Base-by-base conservation (phyloP, 768 basidiomycete species). In the Strobilomyces confusus region DNA sequence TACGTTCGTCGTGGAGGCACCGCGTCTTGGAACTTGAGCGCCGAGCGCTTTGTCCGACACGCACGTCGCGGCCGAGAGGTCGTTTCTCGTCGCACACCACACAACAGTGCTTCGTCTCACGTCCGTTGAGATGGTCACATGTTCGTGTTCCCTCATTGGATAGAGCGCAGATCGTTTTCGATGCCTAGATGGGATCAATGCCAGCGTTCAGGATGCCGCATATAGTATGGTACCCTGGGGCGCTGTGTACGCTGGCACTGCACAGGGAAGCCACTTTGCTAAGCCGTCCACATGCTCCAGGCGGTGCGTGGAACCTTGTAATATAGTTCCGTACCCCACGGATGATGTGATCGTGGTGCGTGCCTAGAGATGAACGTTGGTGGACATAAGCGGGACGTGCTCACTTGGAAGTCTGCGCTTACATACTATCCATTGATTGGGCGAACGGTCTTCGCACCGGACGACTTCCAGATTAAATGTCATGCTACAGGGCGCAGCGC, bases 101-200 rank as follows among this genome's bases (percentile, higher is more conserved):
- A n/a, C n/a, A 29, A 29, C 9, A 6, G 29, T 29, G 29, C 4
- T 29, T 29, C 7, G 29, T 9, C 29, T 6, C n/a, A n/a, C n/a
- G n/a, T n/a, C n/a, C n/a, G n/a, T n/a, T 29, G 29, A 29, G 29
- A 29, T 29, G 29, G 29, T 29, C 29, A 29, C 9, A 29, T 29
- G 29, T 29, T 13, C 37, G 14, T 14, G 11, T 29, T 44, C 43
- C 36, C 30, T 14, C 15, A 40, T 32, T 34, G 47, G 46, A 34
- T 19, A 49, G 23, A 30, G 45, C 4, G 57, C 43, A 48, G 40
- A 63, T 62, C 58, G 34, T 44, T 47, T 46, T 58, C 37, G 17
- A 38, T 38, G 17, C 37, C 17, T 9, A 6, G 29, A 29, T 43
- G 34, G 33, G 23, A 30, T 38, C 25, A 37, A 50, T 54, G 45